A percentile compares a stretch with the other conserved stretches of the same genome.
Evolutionary conservation across 441 rosid genomes (phyloP).

Genomic region (Eutrema salsugineum): DNA sequence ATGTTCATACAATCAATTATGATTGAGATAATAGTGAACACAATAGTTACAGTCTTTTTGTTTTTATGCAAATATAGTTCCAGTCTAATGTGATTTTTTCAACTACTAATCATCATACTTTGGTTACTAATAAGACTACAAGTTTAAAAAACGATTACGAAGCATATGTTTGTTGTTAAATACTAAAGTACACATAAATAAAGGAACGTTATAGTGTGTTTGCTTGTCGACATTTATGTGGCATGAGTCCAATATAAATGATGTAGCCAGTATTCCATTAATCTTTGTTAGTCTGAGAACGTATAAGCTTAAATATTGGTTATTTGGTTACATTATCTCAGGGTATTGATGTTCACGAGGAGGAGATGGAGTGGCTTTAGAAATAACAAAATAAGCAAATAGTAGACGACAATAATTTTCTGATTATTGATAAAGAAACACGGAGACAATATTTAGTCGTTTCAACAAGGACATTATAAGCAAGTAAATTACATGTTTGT

Average conservation of each 20-base stretch:
- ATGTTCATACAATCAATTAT: no score
- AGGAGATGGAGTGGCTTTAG: neutral
- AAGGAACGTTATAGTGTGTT: neutral
- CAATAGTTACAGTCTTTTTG: no score
- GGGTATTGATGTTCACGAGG: neutral
- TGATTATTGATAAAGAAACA: neutral
- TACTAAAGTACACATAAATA: neutral
- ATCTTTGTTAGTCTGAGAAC: neutral
- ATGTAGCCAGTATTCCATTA: neutral
- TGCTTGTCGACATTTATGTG: slow-evolving; percentile 7
- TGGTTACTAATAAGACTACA: no score
- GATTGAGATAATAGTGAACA: no score
- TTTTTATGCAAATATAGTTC: no score
- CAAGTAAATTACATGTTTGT: no score
- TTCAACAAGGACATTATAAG: neutral
- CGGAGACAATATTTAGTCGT: neutral
- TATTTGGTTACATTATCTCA: neutral
- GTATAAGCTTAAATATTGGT: neutral
- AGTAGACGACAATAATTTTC: neutral
- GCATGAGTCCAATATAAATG: neutral
- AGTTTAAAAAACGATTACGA: no score
- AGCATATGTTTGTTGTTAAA: neutral
- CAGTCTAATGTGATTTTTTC: no score
- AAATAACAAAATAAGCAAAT: neutral
- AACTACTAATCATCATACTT: no score